Conservation (phyloP, 805 yeast genomes). For the Kurtzmaniella cleridarum region DNA sequence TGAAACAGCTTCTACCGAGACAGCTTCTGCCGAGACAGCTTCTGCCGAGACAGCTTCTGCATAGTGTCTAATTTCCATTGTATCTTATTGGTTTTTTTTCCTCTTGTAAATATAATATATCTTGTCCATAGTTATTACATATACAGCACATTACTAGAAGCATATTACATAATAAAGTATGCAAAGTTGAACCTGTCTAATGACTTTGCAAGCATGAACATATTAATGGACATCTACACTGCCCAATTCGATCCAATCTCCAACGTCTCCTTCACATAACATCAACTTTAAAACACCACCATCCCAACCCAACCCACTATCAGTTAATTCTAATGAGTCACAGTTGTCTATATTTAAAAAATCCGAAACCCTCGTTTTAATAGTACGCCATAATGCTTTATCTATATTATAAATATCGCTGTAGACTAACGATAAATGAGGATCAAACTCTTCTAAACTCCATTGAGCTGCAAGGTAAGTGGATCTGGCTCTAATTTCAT, state of each 20-base stretch:
- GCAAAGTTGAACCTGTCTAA: not conserved
- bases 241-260: conserved; percentile 64
- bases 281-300: conserved; percentile 66
- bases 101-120: not conserved
- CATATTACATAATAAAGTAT: too few relatives aligned
- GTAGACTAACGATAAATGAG: conserved; percentile 70
- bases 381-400: conserved; percentile 58
- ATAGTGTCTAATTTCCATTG: not conserved
- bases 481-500: conserved; percentile 30
- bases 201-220: not conserved
- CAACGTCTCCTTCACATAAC: conserved; percentile 65
- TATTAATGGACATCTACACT: conserved; percentile 35
- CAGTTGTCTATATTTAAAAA: conserved; percentile 47
- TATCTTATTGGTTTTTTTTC: not conserved
- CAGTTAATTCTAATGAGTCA: conserved; percentile 28
- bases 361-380: conserved; percentile 62
- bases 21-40: not conserved
- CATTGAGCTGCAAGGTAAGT: conserved; percentile 50
- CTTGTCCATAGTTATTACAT: not conserved
- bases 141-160: not conserved
- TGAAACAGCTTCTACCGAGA: not conserved
- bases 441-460: conserved; percentile 54
- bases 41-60: not conserved
- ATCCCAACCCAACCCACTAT: conserved; percentile 50
- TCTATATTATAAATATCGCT: conserved; percentile 61